Conservation (phyloP, 2,329 filamentous ascomycete species). For the Dothistroma pini region DNA sequence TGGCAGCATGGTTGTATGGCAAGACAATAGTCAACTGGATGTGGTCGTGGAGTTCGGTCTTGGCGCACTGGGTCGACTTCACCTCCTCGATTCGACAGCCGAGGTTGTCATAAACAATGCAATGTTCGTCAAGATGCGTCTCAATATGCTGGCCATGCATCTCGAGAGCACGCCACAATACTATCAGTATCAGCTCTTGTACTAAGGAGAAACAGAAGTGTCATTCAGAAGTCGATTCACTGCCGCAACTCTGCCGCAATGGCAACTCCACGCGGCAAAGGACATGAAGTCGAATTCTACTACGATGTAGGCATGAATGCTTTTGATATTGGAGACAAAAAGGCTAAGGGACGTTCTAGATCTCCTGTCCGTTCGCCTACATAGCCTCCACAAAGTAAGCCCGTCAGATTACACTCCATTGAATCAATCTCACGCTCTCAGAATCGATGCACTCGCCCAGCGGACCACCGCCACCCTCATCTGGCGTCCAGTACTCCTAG, state of each 20-base stretch:
- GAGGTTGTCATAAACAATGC: background rate
- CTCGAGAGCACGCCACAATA: too few species aligned
- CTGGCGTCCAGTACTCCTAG: slow-evolving; percentile 25
- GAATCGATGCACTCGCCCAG: slow-evolving; percentile 21
- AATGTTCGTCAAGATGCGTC: background rate
- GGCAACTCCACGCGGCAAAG: background rate
- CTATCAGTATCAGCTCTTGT: background rate
- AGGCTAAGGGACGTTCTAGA: slow-evolving; percentile 8
- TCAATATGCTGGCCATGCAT: background rate
- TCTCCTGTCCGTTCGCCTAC: slow-evolving; percentile 25
- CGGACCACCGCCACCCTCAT: slow-evolving; percentile 18
- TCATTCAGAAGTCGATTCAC: background rate
- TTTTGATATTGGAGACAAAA: background rate
- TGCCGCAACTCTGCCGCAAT: background rate
- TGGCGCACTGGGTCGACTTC: background rate
- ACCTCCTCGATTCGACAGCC: background rate
- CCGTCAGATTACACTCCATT: too few species aligned
- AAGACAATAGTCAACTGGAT: too few species aligned
- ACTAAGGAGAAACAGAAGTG: background rate
- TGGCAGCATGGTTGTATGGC: too few species aligned
- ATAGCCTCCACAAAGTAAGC: slow-evolving; percentile 24
- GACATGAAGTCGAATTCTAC: slow-evolving; percentile 21
- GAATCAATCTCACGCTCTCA: background rate
- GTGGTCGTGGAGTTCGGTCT: background rate
- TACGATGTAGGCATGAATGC: slow-evolving; percentile 18